Evolutionary conservation across 2,329 filamentous ascomycete genomes (phyloP).

Genomic region (Exophiala calicioides): DNA sequence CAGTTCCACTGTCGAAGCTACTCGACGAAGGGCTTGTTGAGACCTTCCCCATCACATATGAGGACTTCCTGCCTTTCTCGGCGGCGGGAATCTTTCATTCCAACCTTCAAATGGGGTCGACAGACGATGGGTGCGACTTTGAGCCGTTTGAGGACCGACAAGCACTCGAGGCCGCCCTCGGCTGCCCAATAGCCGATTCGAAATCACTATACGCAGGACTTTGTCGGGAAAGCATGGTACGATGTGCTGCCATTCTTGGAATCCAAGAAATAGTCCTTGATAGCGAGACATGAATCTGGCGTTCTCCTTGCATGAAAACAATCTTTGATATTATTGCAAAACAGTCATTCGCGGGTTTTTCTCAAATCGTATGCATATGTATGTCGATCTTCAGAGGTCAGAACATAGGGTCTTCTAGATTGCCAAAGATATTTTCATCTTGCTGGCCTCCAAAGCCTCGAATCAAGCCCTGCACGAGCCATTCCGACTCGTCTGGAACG

Average conservation of each 20-base stretch:
- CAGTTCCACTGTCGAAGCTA: conserved; percentile 34
- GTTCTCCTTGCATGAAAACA: too few species aligned
- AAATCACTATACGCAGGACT: neutral
- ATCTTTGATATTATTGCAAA: too few species aligned
- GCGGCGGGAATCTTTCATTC: conserved; percentile 56
- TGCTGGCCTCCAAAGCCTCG: conserved; percentile 9
- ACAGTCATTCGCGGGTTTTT: too few species aligned
- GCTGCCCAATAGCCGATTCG: neutral
- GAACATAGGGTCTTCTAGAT: neutral
- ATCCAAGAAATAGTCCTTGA: conserved; percentile 3
- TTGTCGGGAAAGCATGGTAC: too few species aligned
- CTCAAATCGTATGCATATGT: neutral
- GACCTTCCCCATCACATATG: conserved; percentile 52
- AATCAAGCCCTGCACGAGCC: conserved; percentile 11
- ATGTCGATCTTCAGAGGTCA: neutral
- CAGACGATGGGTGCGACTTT: neutral
- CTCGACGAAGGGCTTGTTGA: conserved; percentile 38
- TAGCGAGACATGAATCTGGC: too few species aligned
- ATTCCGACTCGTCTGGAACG: conserved; percentile 13
- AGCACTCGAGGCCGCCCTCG: neutral
- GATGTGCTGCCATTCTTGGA: conserved; percentile 1
- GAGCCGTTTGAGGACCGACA: neutral
- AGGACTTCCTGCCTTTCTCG: conserved; percentile 57
- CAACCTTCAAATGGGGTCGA: conserved; percentile 36
- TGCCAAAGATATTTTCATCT: conserved; percentile 3